Evolutionary conservation across 345 rosid genomes (phyloP).

Genomic region (Linum tenue): DNA sequence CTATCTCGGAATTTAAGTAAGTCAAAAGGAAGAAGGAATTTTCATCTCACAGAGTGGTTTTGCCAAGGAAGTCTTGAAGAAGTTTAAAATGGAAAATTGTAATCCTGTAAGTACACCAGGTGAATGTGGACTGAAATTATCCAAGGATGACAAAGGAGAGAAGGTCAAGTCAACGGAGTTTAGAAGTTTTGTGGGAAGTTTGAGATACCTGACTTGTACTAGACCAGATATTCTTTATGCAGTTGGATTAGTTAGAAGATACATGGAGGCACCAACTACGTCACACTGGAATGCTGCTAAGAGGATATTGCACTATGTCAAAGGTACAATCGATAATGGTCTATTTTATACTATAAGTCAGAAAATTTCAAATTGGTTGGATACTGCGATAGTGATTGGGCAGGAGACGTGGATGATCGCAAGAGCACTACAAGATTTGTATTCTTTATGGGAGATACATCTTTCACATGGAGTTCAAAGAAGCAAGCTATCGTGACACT

Average conservation of each 20-base stretch:
- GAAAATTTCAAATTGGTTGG: background rate
- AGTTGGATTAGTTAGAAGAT: constrained; percentile 2
- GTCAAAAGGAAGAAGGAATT: background rate
- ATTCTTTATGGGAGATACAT: no score
- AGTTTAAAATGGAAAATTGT: background rate
- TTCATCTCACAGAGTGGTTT: background rate
- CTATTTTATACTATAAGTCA: background rate
- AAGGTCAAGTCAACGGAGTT: constrained; percentile 2
- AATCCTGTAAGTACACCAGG: background rate
- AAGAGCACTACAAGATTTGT: no score
- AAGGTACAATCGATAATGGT: no score
- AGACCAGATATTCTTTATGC: background rate
- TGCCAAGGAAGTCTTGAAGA: background rate
- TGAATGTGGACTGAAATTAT: background rate
- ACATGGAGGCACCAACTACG: background rate
- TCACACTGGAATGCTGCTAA: background rate
- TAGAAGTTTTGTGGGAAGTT: background rate
- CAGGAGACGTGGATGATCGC: no score
- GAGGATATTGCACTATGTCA: no score
- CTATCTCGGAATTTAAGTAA: no score
- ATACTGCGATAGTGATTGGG: background rate
- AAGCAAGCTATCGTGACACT: background rate
- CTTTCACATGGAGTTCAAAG: no score
- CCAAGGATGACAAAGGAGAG: no score
- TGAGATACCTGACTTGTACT: background rate